Percentiles rank a stretch among this genome's conserved stretches.
These are phyloP conservation scores for Porphyrellus sp. DNA, from an alignment of 1,284 basidiomycete species.

Conservation along the genomic window DNA sequence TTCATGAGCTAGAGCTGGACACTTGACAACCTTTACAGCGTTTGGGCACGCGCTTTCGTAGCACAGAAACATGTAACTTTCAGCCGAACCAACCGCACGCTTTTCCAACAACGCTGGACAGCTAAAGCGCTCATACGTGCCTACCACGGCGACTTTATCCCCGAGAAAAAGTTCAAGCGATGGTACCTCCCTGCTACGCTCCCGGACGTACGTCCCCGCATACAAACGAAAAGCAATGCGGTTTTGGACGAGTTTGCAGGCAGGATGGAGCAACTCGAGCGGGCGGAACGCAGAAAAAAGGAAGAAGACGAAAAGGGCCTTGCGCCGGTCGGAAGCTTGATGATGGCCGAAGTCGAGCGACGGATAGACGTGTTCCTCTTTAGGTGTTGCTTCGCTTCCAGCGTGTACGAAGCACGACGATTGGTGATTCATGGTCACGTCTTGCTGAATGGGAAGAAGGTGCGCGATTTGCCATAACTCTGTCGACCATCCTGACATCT, in stretches of 20 bases:
- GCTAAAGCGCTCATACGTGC: slow-evolving; percentile 88
- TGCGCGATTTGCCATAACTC: slow-evolving; percentile 37
- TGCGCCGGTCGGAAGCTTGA: slow-evolving; percentile 84
- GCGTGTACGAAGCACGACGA: slow-evolving; percentile 85
- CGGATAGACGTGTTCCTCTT: slow-evolving; percentile 92
- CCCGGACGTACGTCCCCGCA: slow-evolving; percentile 76
- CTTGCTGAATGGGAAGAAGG: slow-evolving; percentile 85
- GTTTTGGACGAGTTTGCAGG: slow-evolving; percentile 57
- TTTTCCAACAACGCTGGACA: slow-evolving; percentile 93
- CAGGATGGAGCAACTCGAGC: slow-evolving; percentile 44
- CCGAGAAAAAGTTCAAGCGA: slow-evolving; percentile 90
- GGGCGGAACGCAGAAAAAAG: slow-evolving; percentile 45
- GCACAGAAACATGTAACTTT: slow-evolving; percentile 52
- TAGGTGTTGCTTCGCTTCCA: slow-evolving; percentile 86
- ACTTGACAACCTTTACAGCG: slow-evolving; percentile 74
- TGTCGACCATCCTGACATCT: slow-evolving; percentile 4
- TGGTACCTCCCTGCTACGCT: slow-evolving; percentile 90
- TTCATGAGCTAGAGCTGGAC: slow-evolving; percentile 69
- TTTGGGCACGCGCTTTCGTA: slow-evolving; percentile 64
- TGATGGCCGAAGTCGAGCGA: slow-evolving; percentile 92
- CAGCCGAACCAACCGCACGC: slow-evolving; percentile 56
- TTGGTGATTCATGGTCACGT: slow-evolving; percentile 89
- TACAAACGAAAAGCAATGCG: slow-evolving; percentile 41
- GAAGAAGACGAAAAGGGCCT: slow-evolving; percentile 62
- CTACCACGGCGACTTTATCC: slow-evolving; percentile 96